Base-by-base conservation (phyloP, 2,329 filamentous ascomycete species). In the Sporothrix phasma region DNA sequence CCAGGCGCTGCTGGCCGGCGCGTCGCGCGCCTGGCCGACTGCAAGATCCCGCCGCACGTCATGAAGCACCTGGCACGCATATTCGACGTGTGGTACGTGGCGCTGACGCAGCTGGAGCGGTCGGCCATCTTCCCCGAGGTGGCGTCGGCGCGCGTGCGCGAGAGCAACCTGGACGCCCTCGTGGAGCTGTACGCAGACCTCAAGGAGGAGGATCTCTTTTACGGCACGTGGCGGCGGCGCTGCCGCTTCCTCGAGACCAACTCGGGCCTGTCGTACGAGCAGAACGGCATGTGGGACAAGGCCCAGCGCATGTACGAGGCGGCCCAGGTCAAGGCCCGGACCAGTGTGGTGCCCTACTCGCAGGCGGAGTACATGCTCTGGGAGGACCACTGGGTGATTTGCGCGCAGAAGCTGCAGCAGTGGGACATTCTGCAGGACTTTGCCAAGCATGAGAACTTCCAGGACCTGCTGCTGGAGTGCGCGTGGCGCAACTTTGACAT, bases 211-310 rank as follows among this genome's bases (percentile, higher is more conserved):
- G 94, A 99, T 73, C 80, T 99, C 56, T 99, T 97, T 74, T 97
- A 99, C 68, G 94, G 94, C 8, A 95, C 92, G 0, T 99, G 94
- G 94, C 87, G 94, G 65, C 86, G 94, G 64, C 87, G 94, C 53
- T 96, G 92, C 74, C 91, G 96, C 69, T 99, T 96, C 72, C 89
- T 99, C 5, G 95, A 99, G 78, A 97, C 92, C 8, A 99, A 99
- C 72, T 91, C 94, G 15, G 94, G 92, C 1, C 80, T 99, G 7
- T 99, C 94, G 0, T 99, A 97, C 70, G 95, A 99, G 77, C 95
- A 99, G 73, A 96, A 96, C 70, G 94, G 94, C 56, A 96, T 97
- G 84, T 99, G 94, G 95, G 94, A 99, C 71, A 97, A 97, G 76
- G 92, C 95, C 1, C 95, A 99, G 76, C 89, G 90, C 72, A 88